Percentiles rank a stretch among this genome's conserved stretches.
Evolutionary conservation across 495 filamentous ascomycete species (phyloP).

Genomic region (Copromyces sp.): DNA sequence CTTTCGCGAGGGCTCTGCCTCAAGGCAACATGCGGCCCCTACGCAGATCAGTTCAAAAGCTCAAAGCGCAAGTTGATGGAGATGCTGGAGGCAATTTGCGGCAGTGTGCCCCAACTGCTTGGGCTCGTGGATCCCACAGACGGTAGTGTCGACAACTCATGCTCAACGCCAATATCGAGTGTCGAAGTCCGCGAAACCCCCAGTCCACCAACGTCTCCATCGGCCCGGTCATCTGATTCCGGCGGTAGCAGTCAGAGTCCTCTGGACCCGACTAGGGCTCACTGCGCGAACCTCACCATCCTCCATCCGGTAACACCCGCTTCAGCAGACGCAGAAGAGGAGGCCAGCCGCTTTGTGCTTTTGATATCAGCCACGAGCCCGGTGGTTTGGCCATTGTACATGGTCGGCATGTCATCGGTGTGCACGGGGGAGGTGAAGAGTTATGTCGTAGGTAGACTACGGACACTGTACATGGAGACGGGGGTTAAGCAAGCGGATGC

Average conservation of each 20-base stretch:
- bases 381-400: slow-evolving; percentile 29
- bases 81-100: slow-evolving; percentile 33
- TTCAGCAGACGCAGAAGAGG: slow-evolving; percentile 13
- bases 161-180: slow-evolving; percentile 17
- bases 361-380: slow-evolving; percentile 27
- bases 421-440: slow-evolving; percentile 19
- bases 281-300: slow-evolving; percentile 19
- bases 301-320: slow-evolving; percentile 12
- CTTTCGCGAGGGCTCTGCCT: slow-evolving; percentile 8
- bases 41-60: slow-evolving; percentile 17
- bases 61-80: slow-evolving; percentile 22
- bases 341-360: slow-evolving; percentile 24
- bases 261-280: background rate
- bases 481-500: slow-evolving; percentile 25
- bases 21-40: slow-evolving; percentile 3
- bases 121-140: slow-evolving; percentile 23
- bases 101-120: slow-evolving; percentile 37
- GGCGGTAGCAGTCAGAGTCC: slow-evolving; percentile 9
- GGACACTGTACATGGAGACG: slow-evolving; percentile 25
- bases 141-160: slow-evolving; percentile 12
- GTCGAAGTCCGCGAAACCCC: slow-evolving; percentile 24
- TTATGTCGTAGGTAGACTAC: slow-evolving; percentile 22
- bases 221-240: slow-evolving; percentile 14
- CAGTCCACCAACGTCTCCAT: slow-evolving; percentile 19
- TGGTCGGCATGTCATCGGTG: slow-evolving; percentile 27